Evolutionary conservation across 140 eudicot species (phyloP).

Genomic region (Cichorium intybus): DNA sequence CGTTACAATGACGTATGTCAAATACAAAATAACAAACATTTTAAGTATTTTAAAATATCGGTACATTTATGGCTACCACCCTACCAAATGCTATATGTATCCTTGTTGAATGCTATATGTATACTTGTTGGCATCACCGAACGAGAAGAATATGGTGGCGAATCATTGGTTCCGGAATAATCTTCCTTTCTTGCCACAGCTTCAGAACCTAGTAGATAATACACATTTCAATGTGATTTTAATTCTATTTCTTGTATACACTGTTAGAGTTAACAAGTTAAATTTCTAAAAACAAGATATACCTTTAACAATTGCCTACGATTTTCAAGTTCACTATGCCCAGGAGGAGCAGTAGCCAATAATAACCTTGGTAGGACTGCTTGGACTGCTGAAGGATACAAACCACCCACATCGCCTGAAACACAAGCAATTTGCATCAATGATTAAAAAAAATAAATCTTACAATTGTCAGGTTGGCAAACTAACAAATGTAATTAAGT

Average conservation of each 20-base stretch:
- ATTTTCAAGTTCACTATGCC: conserved; percentile 77
- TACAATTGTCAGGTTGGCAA: no score
- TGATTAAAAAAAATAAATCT: neutral
- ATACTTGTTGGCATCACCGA: no score
- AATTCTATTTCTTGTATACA: neutral
- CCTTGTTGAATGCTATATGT: no score
- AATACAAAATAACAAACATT: no score
- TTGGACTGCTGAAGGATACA: conserved; percentile 72
- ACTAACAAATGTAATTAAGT: conserved; percentile 4
- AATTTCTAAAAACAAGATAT: neutral
- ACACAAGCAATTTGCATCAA: conserved; percentile 7
- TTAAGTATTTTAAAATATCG: no score
- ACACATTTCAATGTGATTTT: conserved; percentile 1
- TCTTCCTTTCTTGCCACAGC: conserved; percentile 89
- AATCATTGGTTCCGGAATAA: conserved; percentile 82
- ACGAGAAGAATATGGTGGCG: conserved; percentile 78
- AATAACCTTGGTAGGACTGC: conserved; percentile 59
- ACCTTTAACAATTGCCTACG: conserved; percentile 94
- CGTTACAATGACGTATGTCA: no score
- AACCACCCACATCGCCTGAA: conserved; percentile 70
- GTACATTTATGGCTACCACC: no score
- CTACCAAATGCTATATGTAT: no score
- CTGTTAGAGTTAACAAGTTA: neutral
- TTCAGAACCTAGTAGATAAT: conserved; percentile 64
- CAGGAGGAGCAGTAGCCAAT: conserved; percentile 89